These are phyloP conservation scores for Blakeslea trispora DNA, from an alignment of 371 early-diverging fungal genomes.

Conservation along the genomic window DNA sequence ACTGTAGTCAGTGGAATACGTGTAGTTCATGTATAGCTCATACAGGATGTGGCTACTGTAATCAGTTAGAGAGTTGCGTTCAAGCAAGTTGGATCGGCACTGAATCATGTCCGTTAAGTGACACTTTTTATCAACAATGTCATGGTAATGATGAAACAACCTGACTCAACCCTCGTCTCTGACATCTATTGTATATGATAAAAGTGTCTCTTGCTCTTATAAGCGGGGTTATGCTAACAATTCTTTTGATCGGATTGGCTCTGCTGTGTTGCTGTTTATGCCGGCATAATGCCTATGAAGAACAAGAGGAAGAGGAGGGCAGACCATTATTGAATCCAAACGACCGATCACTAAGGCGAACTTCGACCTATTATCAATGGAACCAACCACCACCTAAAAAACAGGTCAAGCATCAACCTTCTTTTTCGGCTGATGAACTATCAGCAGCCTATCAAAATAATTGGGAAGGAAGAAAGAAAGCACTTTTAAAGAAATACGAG, in stretches of 20 bases:
- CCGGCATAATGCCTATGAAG: slow-evolving; percentile 8
- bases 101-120: slow-evolving; percentile 15
- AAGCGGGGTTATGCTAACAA: slow-evolving; percentile 4
- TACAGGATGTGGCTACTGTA: slow-evolving; percentile 28
- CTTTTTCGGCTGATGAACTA: too few relatives aligned
- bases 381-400: slow-evolving; percentile 16
- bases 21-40: slow-evolving; percentile 18
- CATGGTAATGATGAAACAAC: slow-evolving; percentile 17
- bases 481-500: slow-evolving; percentile 26
- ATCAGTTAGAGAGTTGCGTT: slow-evolving; percentile 8
- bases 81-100: slow-evolving; percentile 24
- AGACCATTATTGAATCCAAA: slow-evolving; percentile 11
- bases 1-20: slow-evolving; percentile 17
- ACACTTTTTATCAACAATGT: slow-evolving; percentile 24
- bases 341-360: slow-evolving; percentile 13
- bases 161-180: too few relatives aligned
- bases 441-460: slow-evolving; percentile 3
- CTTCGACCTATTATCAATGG: slow-evolving; percentile 31
- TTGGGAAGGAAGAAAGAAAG: slow-evolving; percentile 26
- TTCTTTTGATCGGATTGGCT: slow-evolving; percentile 2
- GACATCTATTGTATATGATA: slow-evolving; percentile 14
- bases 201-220: slow-evolving; percentile 15
- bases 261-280: slow-evolving; percentile 18
- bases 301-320: slow-evolving; percentile 17
- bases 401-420: not conserved